A percentile compares a stretch with the other conserved stretches of the same genome.
phyloP scores from a whole-genome alignment of 73 alveolate genomes.

The Paramecium sonneborni region DNA sequence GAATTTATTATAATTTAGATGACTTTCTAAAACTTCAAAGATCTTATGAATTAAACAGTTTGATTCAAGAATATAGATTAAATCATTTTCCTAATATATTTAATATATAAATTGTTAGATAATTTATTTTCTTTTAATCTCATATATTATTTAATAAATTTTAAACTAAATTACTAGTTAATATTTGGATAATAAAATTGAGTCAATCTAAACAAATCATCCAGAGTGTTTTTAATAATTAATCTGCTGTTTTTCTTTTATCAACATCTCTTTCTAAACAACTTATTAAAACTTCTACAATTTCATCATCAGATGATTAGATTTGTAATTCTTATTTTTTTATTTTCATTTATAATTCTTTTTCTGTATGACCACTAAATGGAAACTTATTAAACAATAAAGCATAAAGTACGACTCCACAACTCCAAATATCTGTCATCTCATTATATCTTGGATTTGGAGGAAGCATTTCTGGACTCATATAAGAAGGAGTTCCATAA shows the following conservation, averaged over 20 bases:
- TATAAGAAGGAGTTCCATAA: constrained; percentile 56
- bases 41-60: neutral
- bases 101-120: neutral
- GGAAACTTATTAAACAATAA: constrained; percentile 31
- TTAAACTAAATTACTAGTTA: neutral
- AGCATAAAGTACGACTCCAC: constrained; percentile 36
- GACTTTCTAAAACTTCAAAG: neutral
- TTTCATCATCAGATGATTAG: neutral
- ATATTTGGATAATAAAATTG: neutral
- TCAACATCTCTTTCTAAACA: constrained; percentile 43
- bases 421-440: constrained; percentile 54
- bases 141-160: no score
- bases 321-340: neutral
- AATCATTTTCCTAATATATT: neutral
- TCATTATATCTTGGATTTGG: constrained; percentile 27
- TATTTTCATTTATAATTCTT: constrained; percentile 40
- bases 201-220: constrained; percentile 20
- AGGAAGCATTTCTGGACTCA: constrained; percentile 39
- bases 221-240: neutral
- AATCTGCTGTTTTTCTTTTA: neutral
- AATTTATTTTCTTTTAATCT: no score
- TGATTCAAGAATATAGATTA: neutral
- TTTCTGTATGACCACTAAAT: constrained; percentile 26
- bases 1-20: neutral
- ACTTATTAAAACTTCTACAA: neutral